These are phyloP conservation scores for Naganishia liquefaciens DNA, from an alignment of 1,284 basidiomycete species.

Conservation along the genomic window DNA sequence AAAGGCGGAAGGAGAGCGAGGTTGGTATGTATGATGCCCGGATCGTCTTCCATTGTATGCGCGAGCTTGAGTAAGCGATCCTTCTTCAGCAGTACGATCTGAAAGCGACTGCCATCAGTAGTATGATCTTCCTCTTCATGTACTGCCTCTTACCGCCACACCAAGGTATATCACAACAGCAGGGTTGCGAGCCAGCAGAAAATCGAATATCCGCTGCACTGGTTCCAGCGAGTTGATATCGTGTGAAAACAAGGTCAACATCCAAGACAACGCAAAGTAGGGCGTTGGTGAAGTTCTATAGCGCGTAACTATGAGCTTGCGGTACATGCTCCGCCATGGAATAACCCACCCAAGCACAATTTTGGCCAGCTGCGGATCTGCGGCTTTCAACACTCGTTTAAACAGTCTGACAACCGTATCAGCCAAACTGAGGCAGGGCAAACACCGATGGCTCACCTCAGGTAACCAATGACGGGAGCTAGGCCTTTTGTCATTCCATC, in stretches of 20 bases:
- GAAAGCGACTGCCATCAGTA: neutral
- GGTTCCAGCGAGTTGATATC: slow-evolving; percentile 79
- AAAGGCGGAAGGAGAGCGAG: slow-evolving; percentile 71
- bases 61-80: slow-evolving; percentile 47
- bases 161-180: slow-evolving; percentile 77
- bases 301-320: neutral
- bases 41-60: slow-evolving; percentile 44
- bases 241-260: slow-evolving; percentile 87
- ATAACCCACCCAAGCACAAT: slow-evolving; percentile 64
- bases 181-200: slow-evolving; percentile 77
- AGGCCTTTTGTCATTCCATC: slow-evolving; percentile 85
- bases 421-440: neutral
- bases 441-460: slow-evolving; percentile 60
- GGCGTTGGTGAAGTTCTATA: slow-evolving; percentile 66
- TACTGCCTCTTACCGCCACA: slow-evolving; percentile 64
- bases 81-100: slow-evolving; percentile 54
- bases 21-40: slow-evolving; percentile 67
- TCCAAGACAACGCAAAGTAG: slow-evolving; percentile 84
- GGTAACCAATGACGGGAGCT: slow-evolving; percentile 78
- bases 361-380: slow-evolving; percentile 69
- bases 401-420: slow-evolving; percentile 60
- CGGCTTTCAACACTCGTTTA: slow-evolving; percentile 66
- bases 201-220: slow-evolving; percentile 87
- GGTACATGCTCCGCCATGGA: slow-evolving; percentile 4
- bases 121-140: no score